phyloP scores from a whole-genome alignment of 805 yeast genomes.

The Dipodascopsis uninucleata region DNA sequence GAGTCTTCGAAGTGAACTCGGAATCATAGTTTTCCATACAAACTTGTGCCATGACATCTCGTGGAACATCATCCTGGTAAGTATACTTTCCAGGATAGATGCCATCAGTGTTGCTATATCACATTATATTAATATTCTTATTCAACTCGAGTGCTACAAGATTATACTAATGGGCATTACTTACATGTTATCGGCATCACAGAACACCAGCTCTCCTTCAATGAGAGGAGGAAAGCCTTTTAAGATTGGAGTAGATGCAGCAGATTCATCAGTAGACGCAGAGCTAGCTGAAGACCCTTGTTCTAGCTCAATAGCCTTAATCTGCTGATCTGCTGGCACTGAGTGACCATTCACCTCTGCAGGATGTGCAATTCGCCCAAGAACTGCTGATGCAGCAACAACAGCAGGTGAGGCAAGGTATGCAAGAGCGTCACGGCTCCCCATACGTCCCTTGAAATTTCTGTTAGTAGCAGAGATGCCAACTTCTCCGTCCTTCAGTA shows the following conservation, averaged over 20 bases:
- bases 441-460: conserved; percentile 99
- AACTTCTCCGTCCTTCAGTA: conserved; percentile 91
- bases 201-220: conserved; percentile 85
- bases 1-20: conserved; percentile 76
- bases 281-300: conserved; percentile 32
- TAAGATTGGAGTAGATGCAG: conserved; percentile 63
- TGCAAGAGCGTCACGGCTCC: conserved; percentile 92
- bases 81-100: conserved; percentile 99
- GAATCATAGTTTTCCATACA: conserved; percentile 99
- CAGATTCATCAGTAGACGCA: conserved; percentile 36
- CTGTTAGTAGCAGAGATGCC: conserved; percentile 98
- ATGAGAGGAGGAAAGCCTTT: conserved; percentile 89
- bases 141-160: background rate
- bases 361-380: conserved; percentile 91
- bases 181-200: conserved; percentile 76
- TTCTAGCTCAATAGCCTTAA: conserved; percentile 38
- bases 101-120: conserved; percentile 82
- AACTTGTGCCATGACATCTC: conserved; percentile 96
- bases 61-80: conserved; percentile 93
- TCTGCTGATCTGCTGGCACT: conserved; percentile 35
- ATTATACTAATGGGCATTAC: too few species aligned
- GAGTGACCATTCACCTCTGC: conserved; percentile 66
- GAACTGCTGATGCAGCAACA: conserved; percentile 96
- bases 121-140: conserved; percentile 40
- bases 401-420: conserved; percentile 96